Conservation (phyloP, 495 filamentous ascomycete genomes). For the Talaromyces proteolyticus region DNA sequence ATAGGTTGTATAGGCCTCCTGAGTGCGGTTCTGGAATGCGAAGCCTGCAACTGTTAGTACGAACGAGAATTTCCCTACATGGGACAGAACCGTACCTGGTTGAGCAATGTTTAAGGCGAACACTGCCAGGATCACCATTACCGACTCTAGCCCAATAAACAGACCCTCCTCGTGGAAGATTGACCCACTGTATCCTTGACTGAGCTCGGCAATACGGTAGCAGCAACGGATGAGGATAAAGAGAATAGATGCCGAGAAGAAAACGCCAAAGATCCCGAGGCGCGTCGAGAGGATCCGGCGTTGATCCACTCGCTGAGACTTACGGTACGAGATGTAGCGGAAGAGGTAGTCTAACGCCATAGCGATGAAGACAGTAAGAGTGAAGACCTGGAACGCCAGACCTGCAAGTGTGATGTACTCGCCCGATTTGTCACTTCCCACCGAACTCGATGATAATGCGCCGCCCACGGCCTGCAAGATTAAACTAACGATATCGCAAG, state of each 20-base stretch:
- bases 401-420: slow-evolving; percentile 50
- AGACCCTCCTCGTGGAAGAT: slow-evolving; percentile 36
- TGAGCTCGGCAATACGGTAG: slow-evolving; percentile 45
- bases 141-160: slow-evolving; percentile 41
- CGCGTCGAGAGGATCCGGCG: neutral
- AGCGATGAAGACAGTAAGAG: slow-evolving; percentile 44
- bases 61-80: neutral
- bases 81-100: neutral
- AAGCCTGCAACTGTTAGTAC: neutral
- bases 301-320: neutral
- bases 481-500: slow-evolving; percentile 46
- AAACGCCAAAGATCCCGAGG: slow-evolving; percentile 28
- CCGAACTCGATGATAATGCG: slow-evolving; percentile 40
- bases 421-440: slow-evolving; percentile 21
- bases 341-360: slow-evolving; percentile 53
- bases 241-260: slow-evolving; percentile 33
- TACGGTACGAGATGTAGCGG: slow-evolving; percentile 16
- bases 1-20: neutral
- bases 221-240: slow-evolving; percentile 41
- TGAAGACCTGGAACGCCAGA: slow-evolving; percentile 47
- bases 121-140: neutral
- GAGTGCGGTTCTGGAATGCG: neutral
- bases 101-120: neutral
- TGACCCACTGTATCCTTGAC: slow-evolving; percentile 34
- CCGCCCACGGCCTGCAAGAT: slow-evolving; percentile 50